phyloP scores from a whole-genome alignment of 1,139 yeast genomes.

The Yamadazyma mexicana region DNA sequence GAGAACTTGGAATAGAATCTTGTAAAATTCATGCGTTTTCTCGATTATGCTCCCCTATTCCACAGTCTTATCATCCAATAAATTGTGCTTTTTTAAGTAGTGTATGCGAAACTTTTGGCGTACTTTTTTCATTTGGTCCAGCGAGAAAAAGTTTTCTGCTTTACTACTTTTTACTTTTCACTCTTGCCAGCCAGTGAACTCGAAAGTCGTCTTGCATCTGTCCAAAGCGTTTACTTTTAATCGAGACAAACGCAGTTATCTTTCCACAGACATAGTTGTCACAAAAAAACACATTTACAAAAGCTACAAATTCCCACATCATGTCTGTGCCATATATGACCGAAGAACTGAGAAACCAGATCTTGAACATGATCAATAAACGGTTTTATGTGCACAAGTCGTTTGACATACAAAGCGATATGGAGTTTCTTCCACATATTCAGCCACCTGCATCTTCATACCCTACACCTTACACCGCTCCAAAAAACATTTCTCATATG shows the following conservation, averaged over 20 bases:
- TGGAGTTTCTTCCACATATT: conserved; percentile 63
- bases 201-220: no score
- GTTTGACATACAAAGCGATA: conserved; percentile 68
- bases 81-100: background rate
- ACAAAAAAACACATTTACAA: no score
- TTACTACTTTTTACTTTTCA: no score
- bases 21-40: conserved; percentile 3
- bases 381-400: conserved; percentile 65
- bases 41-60: no score
- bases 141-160: background rate
- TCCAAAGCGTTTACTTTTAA: no score
- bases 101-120: background rate
- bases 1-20: conserved; percentile 10
- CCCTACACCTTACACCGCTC: no score
- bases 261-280: no score
- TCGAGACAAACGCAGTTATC: no score
- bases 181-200: no score
- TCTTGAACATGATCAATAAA: conserved; percentile 33
- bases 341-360: conserved; percentile 16
- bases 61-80: background rate
- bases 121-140: no score
- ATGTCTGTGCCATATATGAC: conserved; percentile 4
- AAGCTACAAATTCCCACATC: no score
- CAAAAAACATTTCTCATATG: background rate
- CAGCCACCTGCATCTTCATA: conserved; percentile 9